These are phyloP conservation scores for Flammula alnicola DNA, from an alignment of 1,284 basidiomycete genomes.

Conservation along the genomic window DNA sequence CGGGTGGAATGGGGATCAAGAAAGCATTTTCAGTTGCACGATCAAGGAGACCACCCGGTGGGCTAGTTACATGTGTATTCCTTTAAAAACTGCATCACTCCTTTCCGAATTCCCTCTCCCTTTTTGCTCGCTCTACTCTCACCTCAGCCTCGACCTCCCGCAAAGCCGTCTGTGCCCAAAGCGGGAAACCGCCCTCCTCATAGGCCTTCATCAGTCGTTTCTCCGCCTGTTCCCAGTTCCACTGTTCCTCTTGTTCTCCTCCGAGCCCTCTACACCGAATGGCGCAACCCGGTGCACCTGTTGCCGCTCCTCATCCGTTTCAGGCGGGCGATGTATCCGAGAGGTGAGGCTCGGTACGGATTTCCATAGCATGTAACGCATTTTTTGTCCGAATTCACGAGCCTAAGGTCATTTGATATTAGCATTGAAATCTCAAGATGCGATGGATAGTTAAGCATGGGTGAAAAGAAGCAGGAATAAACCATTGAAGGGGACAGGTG, in stretches of 20 bases:
- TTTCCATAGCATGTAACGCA: conserved; percentile 49
- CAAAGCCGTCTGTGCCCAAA: conserved; percentile 54
- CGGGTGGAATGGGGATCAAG: too few relatives aligned
- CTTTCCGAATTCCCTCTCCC: conserved; percentile 29
- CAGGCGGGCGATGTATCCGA: conserved; percentile 52
- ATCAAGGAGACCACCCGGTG: too few relatives aligned
- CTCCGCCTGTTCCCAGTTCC: conserved; percentile 58
- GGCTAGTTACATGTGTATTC: too few relatives aligned
- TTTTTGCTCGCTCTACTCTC: conserved; percentile 46
- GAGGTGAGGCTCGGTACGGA: conserved; percentile 53
- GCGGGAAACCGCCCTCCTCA: conserved; percentile 55
- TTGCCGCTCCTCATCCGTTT: conserved; percentile 34
- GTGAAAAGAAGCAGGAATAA: neutral
- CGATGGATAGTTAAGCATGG: too few relatives aligned
- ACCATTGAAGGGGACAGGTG: neutral
- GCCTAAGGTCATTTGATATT: conserved; percentile 40
- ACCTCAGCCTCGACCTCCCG: conserved; percentile 61
- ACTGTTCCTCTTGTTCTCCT: conserved; percentile 31
- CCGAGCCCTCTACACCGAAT: conserved; percentile 2
- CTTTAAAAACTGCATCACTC: too few relatives aligned
- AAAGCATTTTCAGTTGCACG: too few relatives aligned
- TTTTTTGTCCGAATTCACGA: conserved; percentile 56
- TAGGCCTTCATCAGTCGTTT: conserved; percentile 55
- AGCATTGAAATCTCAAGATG: too few relatives aligned
- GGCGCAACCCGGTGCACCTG: conserved; percentile 13